Conservation (phyloP, 228 moss, liverwort and hornwort species). For the Sphagnum magellanicum region DNA sequence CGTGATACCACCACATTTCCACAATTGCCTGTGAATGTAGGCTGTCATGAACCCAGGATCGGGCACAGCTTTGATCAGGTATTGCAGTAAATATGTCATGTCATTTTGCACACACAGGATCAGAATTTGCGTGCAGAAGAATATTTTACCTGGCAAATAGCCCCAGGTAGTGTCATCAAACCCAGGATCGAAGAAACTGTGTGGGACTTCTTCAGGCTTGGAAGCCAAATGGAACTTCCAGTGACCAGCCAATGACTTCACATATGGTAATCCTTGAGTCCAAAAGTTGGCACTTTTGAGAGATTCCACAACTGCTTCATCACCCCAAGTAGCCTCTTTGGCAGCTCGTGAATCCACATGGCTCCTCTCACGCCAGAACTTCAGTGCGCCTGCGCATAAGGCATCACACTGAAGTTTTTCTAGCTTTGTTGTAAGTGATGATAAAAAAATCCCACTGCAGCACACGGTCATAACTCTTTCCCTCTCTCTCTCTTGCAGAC, state of each 20-base stretch:
- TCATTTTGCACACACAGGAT: too few species aligned
- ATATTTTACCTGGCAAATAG: constrained; percentile 57
- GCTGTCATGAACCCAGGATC: too few species aligned
- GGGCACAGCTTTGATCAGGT: too few species aligned
- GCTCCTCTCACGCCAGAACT: constrained; percentile 70
- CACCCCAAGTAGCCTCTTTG: constrained; percentile 75
- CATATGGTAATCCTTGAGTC: constrained; percentile 63
- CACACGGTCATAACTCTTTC: too few species aligned
- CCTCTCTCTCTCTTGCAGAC: too few species aligned
- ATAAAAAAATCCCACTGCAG: too few species aligned
- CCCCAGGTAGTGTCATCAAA: constrained; percentile 77
- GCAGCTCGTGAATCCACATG: constrained; percentile 45
- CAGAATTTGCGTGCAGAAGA: background rate
- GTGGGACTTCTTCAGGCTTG: constrained; percentile 64
- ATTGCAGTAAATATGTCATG: background rate
- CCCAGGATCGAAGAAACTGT: constrained; percentile 39
- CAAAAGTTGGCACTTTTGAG: constrained; percentile 55
- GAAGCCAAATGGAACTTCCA: constrained; percentile 86
- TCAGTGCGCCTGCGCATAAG: constrained; percentile 58
- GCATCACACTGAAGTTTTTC: background rate
- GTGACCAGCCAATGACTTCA: constrained; percentile 62
- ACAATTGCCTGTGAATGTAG: too few species aligned
- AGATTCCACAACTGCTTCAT: constrained; percentile 68
- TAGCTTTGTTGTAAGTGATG: too few species aligned
- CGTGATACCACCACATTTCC: background rate